Evolutionary conservation across 768 basidiomycete genomes (phyloP), one percentile per base, ranked within the genome.

Genomic region (Tulasnella sp.): DNA sequence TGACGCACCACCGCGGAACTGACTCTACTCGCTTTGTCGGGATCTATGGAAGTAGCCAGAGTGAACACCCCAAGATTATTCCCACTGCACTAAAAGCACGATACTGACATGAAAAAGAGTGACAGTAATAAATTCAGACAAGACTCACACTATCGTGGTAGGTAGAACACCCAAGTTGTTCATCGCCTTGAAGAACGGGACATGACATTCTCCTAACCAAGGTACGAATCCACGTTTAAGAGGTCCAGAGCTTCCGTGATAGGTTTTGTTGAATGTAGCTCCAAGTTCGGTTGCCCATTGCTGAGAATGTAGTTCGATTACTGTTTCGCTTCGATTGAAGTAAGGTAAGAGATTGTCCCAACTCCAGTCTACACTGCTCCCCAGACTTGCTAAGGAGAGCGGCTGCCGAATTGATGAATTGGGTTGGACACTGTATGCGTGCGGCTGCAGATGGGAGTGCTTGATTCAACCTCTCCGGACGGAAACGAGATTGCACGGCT

Each of bases 211-310:
- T 6, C 45, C 52, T 1, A 53, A 34, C 44, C 45, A 46, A 2
- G 45, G 45, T 15, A 53, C 44, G 35, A 48, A 46, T 10, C 34
- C 41, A n/a, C 44, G 33, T n/a, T 39, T 16, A 12, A 54, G 32
- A 2, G 54, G 54, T 12, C 54, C 54, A 19, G 53, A 55, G 22
- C n/a, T 31, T 22, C 54, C 54, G 27, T 55, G 54, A 24, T 34
- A 34, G 12, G 25, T 33, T n/a, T 32, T 33, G 29, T 53, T 42
- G 27, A 55, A 48, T 5, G 37, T 55, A 13, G 54, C 53, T n/a
- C 39, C 31, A 40, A 44, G 24, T 37, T 55, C 50, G 34, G 33
- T 13, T 25, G 37, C 41, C 37, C 55, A 45, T 15, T 41, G 40
- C n/a, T 29, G 8, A 28, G 57, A 37, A 3, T 16, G 29, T 19